Evolutionary conservation across 345 rosid species (phyloP).

Genomic region (Barbarea vulgaris): DNA sequence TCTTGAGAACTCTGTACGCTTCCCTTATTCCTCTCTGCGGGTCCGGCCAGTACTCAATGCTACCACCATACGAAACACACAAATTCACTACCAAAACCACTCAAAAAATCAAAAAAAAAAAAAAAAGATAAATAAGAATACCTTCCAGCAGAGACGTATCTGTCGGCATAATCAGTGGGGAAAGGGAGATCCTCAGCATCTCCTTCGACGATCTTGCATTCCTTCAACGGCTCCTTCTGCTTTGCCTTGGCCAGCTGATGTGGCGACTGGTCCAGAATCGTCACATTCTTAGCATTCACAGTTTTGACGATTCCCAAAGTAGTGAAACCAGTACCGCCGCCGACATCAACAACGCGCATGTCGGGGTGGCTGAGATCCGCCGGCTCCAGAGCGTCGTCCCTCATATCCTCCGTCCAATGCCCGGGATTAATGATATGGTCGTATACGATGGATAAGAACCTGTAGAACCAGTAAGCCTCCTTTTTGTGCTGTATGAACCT

Average conservation of each 20-base stretch:
- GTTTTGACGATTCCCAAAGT: constrained; percentile 94
- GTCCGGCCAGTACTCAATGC: constrained; percentile 99
- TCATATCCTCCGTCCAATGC: constrained; percentile 98
- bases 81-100: not conserved
- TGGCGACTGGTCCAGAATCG: constrained; percentile 96
- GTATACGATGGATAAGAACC: constrained; percentile 90
- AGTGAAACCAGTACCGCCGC: constrained; percentile 99
- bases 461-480: constrained; percentile 98
- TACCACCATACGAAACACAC: constrained; percentile 26
- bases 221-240: constrained; percentile 94
- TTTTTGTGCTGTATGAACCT: constrained; percentile 97
- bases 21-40: constrained; percentile 96
- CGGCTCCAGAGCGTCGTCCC: constrained; percentile 95
- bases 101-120: not conserved
- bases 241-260: constrained; percentile 98
- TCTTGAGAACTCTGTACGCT: constrained; percentile 93
- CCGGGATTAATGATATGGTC: constrained; percentile 92
- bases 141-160: constrained; percentile 99
- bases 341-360: constrained; percentile 93
- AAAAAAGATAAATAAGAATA: not conserved
- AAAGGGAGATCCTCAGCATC: constrained; percentile 97
- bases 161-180: constrained; percentile 83
- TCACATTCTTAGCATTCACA: constrained; percentile 94
- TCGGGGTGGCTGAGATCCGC: constrained; percentile 78
- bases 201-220: constrained; percentile 88